These are phyloP conservation scores for Fusarium sp. DNA, from an alignment of 2,329 filamentous ascomycete genomes.

Conservation along the genomic window DNA sequence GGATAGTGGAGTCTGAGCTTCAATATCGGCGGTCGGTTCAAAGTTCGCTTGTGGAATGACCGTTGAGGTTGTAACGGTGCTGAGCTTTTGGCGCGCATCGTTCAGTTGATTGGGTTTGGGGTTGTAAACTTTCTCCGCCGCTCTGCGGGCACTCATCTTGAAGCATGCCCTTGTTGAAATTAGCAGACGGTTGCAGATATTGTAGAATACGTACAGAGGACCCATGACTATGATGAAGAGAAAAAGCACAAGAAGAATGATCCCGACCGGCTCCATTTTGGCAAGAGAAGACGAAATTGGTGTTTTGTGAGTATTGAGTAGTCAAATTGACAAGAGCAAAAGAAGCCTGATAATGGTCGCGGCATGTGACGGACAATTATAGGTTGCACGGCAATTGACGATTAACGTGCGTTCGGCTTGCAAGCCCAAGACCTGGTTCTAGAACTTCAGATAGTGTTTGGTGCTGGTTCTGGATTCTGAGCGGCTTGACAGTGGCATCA, in stretches of 20 bases:
- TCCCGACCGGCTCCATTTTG: slow-evolving; percentile 45
- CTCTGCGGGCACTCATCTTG: slow-evolving; percentile 25
- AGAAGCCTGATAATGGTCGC: slow-evolving; percentile 1
- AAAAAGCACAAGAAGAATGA: slow-evolving; percentile 43
- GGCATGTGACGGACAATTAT: slow-evolving; percentile 11
- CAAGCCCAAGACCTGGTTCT: slow-evolving; percentile 20
- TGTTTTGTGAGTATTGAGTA: slow-evolving; percentile 5
- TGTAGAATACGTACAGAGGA: slow-evolving; percentile 31
- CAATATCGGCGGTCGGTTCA: slow-evolving; percentile 30
- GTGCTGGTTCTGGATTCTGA: not conserved
- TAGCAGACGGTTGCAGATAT: slow-evolving; percentile 5
- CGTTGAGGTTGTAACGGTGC: slow-evolving; percentile 46
- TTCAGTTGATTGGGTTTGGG: slow-evolving; percentile 40
- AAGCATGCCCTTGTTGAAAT: slow-evolving; percentile 33
- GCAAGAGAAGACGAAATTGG: not conserved
- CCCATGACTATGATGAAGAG: slow-evolving; percentile 40
- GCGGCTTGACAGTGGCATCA: slow-evolving; percentile 7
- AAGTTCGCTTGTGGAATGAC: slow-evolving; percentile 21
- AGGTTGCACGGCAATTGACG: not conserved
- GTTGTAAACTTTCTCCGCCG: slow-evolving; percentile 33
- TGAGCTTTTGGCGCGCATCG: slow-evolving; percentile 48
- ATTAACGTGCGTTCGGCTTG: slow-evolving; percentile 20
- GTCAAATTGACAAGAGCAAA: not conserved
- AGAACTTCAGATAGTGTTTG: slow-evolving; percentile 21
- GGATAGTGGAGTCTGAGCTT: slow-evolving; percentile 28